phyloP scores from a whole-genome alignment of 2,329 filamentous ascomycete genomes.

The Verticillium nubilum region DNA sequence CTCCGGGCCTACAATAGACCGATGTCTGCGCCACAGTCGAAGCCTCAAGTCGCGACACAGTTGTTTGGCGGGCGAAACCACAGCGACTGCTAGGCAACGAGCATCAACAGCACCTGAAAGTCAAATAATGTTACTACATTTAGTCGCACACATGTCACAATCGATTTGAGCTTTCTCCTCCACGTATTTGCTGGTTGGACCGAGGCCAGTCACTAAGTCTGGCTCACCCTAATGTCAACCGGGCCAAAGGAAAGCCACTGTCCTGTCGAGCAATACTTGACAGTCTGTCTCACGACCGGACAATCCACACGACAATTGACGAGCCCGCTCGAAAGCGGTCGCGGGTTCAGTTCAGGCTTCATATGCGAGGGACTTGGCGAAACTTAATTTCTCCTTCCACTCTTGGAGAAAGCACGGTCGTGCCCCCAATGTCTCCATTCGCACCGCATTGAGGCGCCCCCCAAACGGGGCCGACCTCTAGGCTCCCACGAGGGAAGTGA shows the following conservation, averaged over 20 bases:
- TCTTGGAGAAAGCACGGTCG: background rate
- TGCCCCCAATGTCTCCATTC: background rate
- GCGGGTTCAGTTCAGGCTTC: background rate
- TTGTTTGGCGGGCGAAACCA: background rate
- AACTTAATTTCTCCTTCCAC: background rate
- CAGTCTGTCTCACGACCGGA: background rate
- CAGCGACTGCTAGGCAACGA: background rate
- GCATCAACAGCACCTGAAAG: background rate
- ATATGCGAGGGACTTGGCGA: background rate
- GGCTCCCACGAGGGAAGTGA: background rate
- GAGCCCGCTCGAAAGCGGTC: background rate
- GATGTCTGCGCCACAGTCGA: background rate
- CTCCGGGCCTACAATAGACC: background rate
- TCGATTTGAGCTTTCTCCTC: background rate
- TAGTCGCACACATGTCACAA: background rate
- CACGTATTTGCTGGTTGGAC: too few relatives aligned
- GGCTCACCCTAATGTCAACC: too few relatives aligned
- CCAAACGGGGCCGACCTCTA: background rate
- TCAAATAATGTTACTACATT: background rate
- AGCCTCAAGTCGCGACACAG: background rate
- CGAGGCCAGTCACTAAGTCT: too few relatives aligned
- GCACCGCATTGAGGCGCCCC: background rate
- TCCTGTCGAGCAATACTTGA: background rate
- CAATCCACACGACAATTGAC: background rate
- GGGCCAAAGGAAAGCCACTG: too few relatives aligned